Percentiles rank a stretch among this genome's conserved stretches.
Conservation (phyloP, 495 filamentous ascomycete species). For the Aspergillus mulundensis region DNA sequence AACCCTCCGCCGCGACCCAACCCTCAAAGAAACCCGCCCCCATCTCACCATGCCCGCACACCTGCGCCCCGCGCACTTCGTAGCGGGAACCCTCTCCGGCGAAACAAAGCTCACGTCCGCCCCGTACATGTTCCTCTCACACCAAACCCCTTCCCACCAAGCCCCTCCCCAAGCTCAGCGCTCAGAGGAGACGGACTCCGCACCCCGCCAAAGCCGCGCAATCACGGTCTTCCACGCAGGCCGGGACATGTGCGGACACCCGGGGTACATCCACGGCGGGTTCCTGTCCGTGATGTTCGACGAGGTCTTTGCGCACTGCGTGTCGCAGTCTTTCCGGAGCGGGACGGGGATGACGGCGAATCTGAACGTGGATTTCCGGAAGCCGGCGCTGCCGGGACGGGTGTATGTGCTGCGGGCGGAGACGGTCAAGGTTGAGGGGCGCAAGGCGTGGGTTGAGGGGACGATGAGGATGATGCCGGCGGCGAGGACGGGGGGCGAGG, state of each 20-base stretch:
- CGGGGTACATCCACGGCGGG: conserved; percentile 41
- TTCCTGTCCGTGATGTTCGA: conserved; percentile 38
- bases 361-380: conserved; percentile 59
- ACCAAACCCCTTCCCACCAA: neutral
- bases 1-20: conserved; percentile 58
- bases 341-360: conserved; percentile 58
- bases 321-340: conserved; percentile 35
- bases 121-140: conserved; percentile 57
- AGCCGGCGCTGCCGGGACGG: conserved; percentile 54
- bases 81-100: conserved; percentile 56
- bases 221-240: conserved; percentile 38
- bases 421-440: conserved; percentile 36
- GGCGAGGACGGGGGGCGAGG: conserved; percentile 23
- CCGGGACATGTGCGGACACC: conserved; percentile 34
- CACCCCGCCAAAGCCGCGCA: conserved; percentile 30
- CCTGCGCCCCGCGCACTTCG: conserved; percentile 32
- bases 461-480: conserved; percentile 20
- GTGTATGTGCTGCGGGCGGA: conserved; percentile 61
- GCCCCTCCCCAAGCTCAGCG: too few relatives aligned
- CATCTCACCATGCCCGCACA: conserved; percentile 32
- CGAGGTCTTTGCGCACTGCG: conserved; percentile 40
- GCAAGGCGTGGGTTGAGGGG: conserved; percentile 43
- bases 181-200: conserved; percentile 21
- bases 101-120: conserved; percentile 69
- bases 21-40: conserved; percentile 71